These are phyloP conservation scores for Moesziomyces sp. DNA, from an alignment of 1,284 basidiomycete species.

Conservation along the genomic window DNA sequence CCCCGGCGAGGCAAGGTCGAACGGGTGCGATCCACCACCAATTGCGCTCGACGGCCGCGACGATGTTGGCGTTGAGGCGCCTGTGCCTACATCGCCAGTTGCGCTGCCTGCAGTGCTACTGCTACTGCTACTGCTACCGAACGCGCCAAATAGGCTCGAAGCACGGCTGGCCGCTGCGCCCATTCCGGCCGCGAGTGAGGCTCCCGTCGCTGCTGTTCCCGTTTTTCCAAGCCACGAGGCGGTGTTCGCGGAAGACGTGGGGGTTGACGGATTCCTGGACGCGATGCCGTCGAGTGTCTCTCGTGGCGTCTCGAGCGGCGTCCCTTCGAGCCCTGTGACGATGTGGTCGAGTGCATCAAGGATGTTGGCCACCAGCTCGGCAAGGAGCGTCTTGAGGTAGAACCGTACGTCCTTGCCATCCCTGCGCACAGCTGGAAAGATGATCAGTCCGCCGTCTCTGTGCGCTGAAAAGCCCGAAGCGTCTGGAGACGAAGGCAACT, in stretches of 20 bases:
- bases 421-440: slow-evolving; percentile 63
- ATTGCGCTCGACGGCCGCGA: slow-evolving; percentile 33
- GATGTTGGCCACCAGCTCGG: slow-evolving; percentile 56
- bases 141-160: slow-evolving; percentile 49
- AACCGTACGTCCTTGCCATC: slow-evolving; percentile 65
- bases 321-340: slow-evolving; percentile 55
- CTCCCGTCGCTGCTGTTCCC: slow-evolving; percentile 7
- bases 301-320: slow-evolving; percentile 63
- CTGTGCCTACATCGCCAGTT: slow-evolving; percentile 11
- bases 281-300: slow-evolving; percentile 61
- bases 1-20: slow-evolving; percentile 17
- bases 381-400: slow-evolving; percentile 62
- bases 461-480: slow-evolving; percentile 52
- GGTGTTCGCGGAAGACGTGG: slow-evolving; percentile 10
- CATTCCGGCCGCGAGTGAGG: slow-evolving; percentile 11
- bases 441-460: slow-evolving; percentile 55
- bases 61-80: slow-evolving; percentile 12
- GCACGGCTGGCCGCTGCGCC: slow-evolving; percentile 44
- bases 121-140: slow-evolving; percentile 18
- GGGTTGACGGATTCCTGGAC: slow-evolving; percentile 7
- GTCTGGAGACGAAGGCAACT: slow-evolving; percentile 10
- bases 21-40: slow-evolving; percentile 47
- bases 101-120: neutral
- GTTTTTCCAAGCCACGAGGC: slow-evolving; percentile 36
- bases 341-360: slow-evolving; percentile 59